A percentile compares a stretch with the other conserved stretches of the same genome.
Evolutionary conservation across 2,329 filamentous ascomycete species (phyloP).

Genomic region (Pochonia chlamydosporia): DNA sequence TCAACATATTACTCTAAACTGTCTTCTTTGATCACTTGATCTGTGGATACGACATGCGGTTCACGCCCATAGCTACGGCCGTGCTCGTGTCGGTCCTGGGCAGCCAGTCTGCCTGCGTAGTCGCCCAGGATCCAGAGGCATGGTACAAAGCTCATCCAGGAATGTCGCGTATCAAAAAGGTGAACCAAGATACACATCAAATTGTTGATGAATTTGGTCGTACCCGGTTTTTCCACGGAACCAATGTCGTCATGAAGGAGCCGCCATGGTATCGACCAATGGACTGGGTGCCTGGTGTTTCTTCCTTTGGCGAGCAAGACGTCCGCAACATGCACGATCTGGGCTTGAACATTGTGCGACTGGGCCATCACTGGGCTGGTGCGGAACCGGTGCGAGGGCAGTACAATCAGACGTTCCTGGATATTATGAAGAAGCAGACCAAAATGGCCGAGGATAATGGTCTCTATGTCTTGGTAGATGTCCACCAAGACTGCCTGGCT

Average conservation of each 20-base stretch:
- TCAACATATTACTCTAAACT: no score
- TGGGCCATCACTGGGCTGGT: conserved; percentile 14
- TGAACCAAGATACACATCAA: conserved; percentile 13
- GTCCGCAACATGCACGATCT: conserved; percentile 12
- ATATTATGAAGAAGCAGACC: conserved; percentile 13
- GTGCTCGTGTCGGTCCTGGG: background rate
- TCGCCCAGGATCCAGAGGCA: conserved; percentile 7
- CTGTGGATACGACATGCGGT: no score
- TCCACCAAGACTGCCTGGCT: conserved; percentile 13
- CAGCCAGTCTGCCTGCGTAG: background rate
- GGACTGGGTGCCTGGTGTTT: conserved; percentile 12
- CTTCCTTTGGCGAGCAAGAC: conserved; percentile 14
- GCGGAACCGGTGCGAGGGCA: conserved; percentile 12
- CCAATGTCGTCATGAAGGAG: conserved; percentile 16
- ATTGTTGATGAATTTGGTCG: conserved; percentile 14
- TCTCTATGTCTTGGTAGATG: conserved; percentile 14
- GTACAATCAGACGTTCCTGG: conserved; percentile 13
- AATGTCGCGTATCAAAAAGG: conserved; percentile 10
- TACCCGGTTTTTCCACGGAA: conserved; percentile 15
- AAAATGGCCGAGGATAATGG: conserved; percentile 13
- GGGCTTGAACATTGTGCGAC: conserved; percentile 13
- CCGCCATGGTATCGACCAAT: conserved; percentile 13
- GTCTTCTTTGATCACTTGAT: no score
- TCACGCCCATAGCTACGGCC: no score
- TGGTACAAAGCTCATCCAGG: conserved; percentile 13